Evolutionary conservation across 2,329 filamentous ascomycete genomes (phyloP), one percentile per base, ranked within the genome.

Genomic region (Nothophaeocryptopus gaeumannii): DNA sequence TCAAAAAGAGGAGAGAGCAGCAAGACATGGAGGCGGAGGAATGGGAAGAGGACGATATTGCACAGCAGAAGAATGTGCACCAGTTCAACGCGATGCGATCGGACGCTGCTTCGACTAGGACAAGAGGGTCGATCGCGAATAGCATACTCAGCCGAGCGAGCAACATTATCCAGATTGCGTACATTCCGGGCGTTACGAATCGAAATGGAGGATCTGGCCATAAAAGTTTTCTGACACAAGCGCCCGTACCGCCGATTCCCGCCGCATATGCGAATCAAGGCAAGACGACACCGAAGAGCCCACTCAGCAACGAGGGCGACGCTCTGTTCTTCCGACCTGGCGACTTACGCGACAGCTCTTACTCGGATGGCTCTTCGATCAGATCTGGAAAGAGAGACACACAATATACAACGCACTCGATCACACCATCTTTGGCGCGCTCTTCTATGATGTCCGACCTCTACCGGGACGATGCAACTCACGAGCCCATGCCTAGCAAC

Each of bases 111-210:
- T 88, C 38, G 84, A 93, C 67, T 88, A 88, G n/a, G 85, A 92
- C 47, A 81, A 86, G 63, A 56, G 63, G 60, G 63, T 97, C 92
- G 10, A 89, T 99, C 66, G 93, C 93, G 12, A 96, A 91, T 8
- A 97, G 92, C 20, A 90, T 97, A 51, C 81, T 96, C 53, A 97
- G 93, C 13, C 85, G 93, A 55, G 93, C 93, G 41, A 97, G 93
- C 64, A 99, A 99, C 75, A 92, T 99, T 67, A 99, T 99, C 63
- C 93, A 97, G 73, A 99, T 99, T 71, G 93, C 93, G 48, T 99
- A 97, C 70, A 97, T 99, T 59, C 93, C 93, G 11, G 93, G 93
- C 53, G 91, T 97, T 63, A 69, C 63, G 15, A 96, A 96, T 73
- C 83, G 92, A 59, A 90, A 91, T 7, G 20, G 20, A 26, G 85